Base-by-base conservation (phyloP, 179 eudicot species). In the Spergularia azorica region DNA sequence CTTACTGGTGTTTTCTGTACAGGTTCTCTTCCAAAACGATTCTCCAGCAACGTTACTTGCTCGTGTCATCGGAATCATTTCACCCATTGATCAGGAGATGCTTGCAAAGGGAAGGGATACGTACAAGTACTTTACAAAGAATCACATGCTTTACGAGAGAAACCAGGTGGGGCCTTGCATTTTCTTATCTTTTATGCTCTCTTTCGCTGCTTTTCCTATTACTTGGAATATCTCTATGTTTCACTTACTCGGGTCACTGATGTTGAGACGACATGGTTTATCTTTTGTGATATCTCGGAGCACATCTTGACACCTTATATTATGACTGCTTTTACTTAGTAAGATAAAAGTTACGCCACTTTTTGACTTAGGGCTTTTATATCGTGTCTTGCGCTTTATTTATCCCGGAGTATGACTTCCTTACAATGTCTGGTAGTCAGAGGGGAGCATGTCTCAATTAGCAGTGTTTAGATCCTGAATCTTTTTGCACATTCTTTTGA, bases 21-120 rank as follows among this genome's bases (percentile, higher is more conserved):
- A 96, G 99, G 99, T 96, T 54, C 97, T 96, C 75, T 96, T 96
- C 87, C 99, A 94, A 87, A 96, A 96, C 66, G 99, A 96, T 88
- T 91, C 99, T 46, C 93, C 98, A 43, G 99, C 98, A 54, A 96
- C 98, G 46, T 88, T 96, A 81, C 92, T 96, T 83, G 92, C 98
- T 73, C 92, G 99, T 70, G 97, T 96, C 50, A 88, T 96, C 78
- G 98, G 98, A 67, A 94, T 96, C 64, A 86, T 96, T 41, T 88
- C 98, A 73, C 88, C 90, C 20, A 85, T 96, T 82, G 92, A 89
- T 73, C 99, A 90, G 80, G 88, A 67, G 48, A 86, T 96, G 97
- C 97, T 96, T 80, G 96, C 91, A 48, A 94, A 91, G 87, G 99
- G 99, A 80, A 86, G 88, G 54, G 99, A 96, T 80, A 87, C 98